Percentiles rank a stretch among this genome's conserved stretches.
These are phyloP conservation scores for Cladosporium sphaerospermum DNA, from an alignment of 2,329 filamentous ascomycete genomes.

Conservation along the genomic window DNA sequence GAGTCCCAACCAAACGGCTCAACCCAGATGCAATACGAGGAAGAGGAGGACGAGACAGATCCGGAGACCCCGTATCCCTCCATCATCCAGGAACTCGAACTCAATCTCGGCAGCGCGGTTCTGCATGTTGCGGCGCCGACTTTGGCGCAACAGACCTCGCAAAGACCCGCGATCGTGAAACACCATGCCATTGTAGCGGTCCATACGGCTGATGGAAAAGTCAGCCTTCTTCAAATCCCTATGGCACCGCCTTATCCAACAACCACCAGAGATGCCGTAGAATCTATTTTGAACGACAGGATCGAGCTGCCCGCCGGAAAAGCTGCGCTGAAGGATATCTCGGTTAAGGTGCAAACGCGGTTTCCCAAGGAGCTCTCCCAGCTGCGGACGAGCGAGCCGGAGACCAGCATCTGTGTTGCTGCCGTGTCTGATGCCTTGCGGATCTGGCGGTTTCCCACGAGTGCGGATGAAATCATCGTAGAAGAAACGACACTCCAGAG, in stretches of 20 bases:
- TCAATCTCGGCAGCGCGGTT: constrained; percentile 49
- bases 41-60: constrained; percentile 54
- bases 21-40: constrained; percentile 38
- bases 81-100: constrained; percentile 50
- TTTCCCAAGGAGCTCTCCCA: neutral
- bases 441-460: constrained; percentile 21
- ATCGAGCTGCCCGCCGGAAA: constrained; percentile 5
- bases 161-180: constrained; percentile 25
- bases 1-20: constrained; percentile 20
- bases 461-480: constrained; percentile 15
- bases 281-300: constrained; percentile 15
- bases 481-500: constrained; percentile 14
- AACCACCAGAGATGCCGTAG: constrained; percentile 26
- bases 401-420: constrained; percentile 13
- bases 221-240: constrained; percentile 50
- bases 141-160: constrained; percentile 8
- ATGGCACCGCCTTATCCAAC: constrained; percentile 41
- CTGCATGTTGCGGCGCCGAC: constrained; percentile 47
- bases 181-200: constrained; percentile 42
- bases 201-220: constrained; percentile 51
- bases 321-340: constrained; percentile 13
- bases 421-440: constrained; percentile 15
- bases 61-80: constrained; percentile 48
- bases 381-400: neutral
- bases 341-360: constrained; percentile 12